Evolutionary conservation across 164 flowering plant species (phyloP).

Genomic region (Vitis rupestris): DNA sequence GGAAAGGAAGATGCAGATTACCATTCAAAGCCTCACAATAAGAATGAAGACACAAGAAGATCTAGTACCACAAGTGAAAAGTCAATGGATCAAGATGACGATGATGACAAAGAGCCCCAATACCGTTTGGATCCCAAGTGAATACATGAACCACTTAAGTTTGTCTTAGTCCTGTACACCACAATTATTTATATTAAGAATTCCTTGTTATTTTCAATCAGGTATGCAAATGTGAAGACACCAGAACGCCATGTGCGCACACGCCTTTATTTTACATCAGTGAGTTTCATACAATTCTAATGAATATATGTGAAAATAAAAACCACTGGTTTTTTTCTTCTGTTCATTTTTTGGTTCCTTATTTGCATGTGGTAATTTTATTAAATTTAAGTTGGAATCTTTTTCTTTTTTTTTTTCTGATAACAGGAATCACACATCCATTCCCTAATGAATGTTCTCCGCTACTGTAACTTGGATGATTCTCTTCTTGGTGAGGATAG

Average conservation of each 20-base stretch:
- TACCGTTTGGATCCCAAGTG: constrained; percentile 97
- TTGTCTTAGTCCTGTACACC: background rate
- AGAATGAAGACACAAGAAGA: constrained; percentile 61
- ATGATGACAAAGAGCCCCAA: constrained; percentile 92
- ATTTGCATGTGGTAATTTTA: background rate
- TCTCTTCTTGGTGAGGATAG: constrained; percentile 88
- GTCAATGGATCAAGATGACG: constrained; percentile 89
- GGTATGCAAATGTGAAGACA: constrained; percentile 97
- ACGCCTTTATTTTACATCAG: constrained; percentile 96
- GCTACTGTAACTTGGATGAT: constrained; percentile 97
- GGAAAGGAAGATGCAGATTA: constrained; percentile 53
- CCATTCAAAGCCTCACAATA: constrained; percentile 38
- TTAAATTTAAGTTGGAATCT: background rate
- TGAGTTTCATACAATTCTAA: constrained; percentile 35
- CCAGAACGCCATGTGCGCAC: constrained; percentile 98
- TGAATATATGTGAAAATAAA: background rate
- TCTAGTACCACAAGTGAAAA: constrained; percentile 63
- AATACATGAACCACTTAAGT: constrained; percentile 9
- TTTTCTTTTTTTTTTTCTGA: background rate
- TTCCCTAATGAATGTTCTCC: constrained; percentile 97
- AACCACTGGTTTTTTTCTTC: no score
- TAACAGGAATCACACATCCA: constrained; percentile 98
- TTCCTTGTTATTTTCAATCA: constrained; percentile 22
- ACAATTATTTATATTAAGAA: background rate
- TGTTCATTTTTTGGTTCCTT: background rate